Evolutionary conservation across 2,329 filamentous ascomycete genomes (phyloP).

Genomic region (Fusarium xylarioides): DNA sequence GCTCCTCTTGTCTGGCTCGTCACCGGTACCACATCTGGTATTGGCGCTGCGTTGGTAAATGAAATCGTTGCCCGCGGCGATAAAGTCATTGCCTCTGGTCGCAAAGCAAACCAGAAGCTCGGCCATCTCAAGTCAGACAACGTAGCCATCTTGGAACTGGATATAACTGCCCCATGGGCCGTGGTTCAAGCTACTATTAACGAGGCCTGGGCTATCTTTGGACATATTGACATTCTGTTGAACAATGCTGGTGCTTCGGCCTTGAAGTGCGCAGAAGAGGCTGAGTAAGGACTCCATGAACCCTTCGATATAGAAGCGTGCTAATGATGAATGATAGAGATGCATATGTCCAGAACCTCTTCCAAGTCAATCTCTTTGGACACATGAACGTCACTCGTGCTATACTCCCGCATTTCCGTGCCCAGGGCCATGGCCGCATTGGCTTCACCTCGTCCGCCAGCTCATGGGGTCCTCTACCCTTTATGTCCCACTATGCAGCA

Average conservation of each 20-base stretch:
- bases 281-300: not conserved
- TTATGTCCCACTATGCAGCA: not conserved
- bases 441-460: not conserved
- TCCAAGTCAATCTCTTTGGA: not conserved
- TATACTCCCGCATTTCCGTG: not conserved
- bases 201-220: not conserved
- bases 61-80: not conserved
- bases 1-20: not conserved
- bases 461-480: not conserved
- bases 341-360: not conserved
- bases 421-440: not conserved
- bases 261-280: not conserved
- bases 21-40: not conserved
- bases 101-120: not conserved
- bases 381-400: not conserved
- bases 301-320: rapidly evolving
- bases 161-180: not conserved
- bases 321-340: not conserved
- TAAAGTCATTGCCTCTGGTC: not conserved
- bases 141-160: not conserved
- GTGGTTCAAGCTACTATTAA: not conserved
- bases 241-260: not conserved
- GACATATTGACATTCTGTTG: not conserved
- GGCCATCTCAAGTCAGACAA: not conserved
- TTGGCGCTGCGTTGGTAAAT: not conserved